Percentiles rank a stretch among this genome's conserved stretches.
phyloP scores from a whole-genome alignment of 768 basidiomycete genomes.

The Amanita rimosa region DNA sequence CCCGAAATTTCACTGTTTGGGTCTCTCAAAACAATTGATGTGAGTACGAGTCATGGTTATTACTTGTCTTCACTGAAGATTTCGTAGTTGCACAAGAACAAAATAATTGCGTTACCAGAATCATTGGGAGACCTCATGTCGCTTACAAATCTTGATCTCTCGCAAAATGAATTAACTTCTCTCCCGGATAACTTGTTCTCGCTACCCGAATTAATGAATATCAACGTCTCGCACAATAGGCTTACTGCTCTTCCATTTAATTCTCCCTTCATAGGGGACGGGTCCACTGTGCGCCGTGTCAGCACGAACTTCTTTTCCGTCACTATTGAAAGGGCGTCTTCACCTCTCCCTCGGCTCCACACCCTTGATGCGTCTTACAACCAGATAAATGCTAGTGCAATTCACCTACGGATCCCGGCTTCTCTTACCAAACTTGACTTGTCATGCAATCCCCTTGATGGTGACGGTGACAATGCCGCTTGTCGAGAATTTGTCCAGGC shows the following conservation, averaged over 20 bases:
- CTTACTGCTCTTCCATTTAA: conserved; percentile 52
- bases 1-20: conserved; percentile 80
- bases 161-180: conserved; percentile 53
- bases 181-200: conserved; percentile 58
- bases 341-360: conserved; percentile 57
- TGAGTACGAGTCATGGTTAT: conserved; percentile 23
- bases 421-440: conserved; percentile 49
- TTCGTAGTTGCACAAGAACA: conserved; percentile 65
- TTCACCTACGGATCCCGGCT: conserved; percentile 45
- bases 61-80: conserved; percentile 4
- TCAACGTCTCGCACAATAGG: conserved; percentile 66
- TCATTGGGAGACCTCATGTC: conserved; percentile 58
- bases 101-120: conserved; percentile 46
- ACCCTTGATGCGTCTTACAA: conserved; percentile 60
- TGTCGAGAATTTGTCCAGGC: conserved; percentile 31
- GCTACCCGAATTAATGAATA: conserved; percentile 50
- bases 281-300: conserved; percentile 12
- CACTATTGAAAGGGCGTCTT: conserved; percentile 46
- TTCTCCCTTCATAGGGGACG: conserved; percentile 35
- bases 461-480: conserved; percentile 11
- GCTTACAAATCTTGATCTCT: conserved; percentile 61
- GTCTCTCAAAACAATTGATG: conserved; percentile 70
- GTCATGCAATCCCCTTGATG: conserved; percentile 52
- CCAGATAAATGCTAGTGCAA: conserved; percentile 39
- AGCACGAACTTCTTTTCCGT: conserved; percentile 55